Percentiles rank a stretch among this genome's conserved stretches.
Evolutionary conservation across 202 grass and related monocot genomes (phyloP).

Genomic region (Zizania palustris): DNA sequence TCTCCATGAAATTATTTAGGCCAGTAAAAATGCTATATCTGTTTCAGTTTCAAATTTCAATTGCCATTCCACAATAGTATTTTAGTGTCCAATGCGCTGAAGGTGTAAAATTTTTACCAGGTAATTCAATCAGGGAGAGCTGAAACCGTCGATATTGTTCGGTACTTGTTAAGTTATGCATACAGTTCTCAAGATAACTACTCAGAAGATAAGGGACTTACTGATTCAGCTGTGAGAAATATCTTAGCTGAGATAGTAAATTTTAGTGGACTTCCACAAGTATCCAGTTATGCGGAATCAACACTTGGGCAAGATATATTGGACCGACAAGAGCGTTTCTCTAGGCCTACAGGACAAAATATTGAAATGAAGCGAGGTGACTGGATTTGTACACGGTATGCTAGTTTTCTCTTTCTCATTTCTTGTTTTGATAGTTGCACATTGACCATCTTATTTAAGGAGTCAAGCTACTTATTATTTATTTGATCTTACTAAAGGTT

Average conservation of each 20-base stretch:
- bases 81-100: conserved; percentile 35
- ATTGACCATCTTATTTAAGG: not conserved
- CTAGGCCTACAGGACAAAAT: conserved; percentile 58
- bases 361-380: conserved; percentile 89
- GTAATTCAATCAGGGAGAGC: conserved; percentile 55
- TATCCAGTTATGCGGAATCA: conserved; percentile 43
- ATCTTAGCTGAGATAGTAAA: conserved; percentile 74
- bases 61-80: not conserved
- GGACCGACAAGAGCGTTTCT: conserved; percentile 50
- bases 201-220: conserved; percentile 57
- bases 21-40: not conserved
- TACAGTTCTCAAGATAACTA: conserved; percentile 50
- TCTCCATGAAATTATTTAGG: not conserved
- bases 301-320: conserved; percentile 21
- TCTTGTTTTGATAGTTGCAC: conserved; percentile 8
- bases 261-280: conserved; percentile 36
- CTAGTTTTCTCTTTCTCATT: conserved; percentile 27
- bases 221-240: conserved; percentile 62
- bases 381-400: conserved; percentile 89
- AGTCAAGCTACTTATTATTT: not conserved
- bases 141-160: conserved; percentile 79
- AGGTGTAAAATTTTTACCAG: conserved; percentile 39
- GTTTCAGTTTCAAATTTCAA: not conserved
- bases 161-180: conserved; percentile 76
- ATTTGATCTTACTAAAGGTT: conserved; percentile 1